Evolutionary conservation across 108 stramenopile species (phyloP), one percentile per base, ranked within the genome.

Genomic region (Schizochytrium sp.): DNA sequence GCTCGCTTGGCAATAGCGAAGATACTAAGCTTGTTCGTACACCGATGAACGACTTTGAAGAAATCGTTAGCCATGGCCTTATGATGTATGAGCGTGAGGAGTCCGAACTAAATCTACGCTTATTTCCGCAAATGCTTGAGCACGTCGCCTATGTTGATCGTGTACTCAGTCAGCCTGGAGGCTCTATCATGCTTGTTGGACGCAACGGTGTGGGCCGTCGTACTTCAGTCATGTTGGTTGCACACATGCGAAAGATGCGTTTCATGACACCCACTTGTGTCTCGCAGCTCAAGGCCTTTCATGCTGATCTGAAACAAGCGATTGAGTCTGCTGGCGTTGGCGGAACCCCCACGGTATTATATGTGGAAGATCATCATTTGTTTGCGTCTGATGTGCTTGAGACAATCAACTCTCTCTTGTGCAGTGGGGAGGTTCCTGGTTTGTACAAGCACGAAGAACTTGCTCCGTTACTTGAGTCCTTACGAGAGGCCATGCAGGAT

Each of bases 121-220:
- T 95, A 3, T 93, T 95, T 42, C 59, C 87, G 40, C 76, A 91
- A 55, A 69, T 91, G 15, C 60, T 92, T 40, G 87, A 92, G 45
- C 94, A 95, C 56, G 87, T 94, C 13, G 92, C 95, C 13, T 89
- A 93, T 28, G 94, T 94, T 38, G 95, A 95, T 87, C 88, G 93
- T 15, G 94, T 94, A 45, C 87, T 95, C 12, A 88, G 91, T 2
- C 72, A 93, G 87, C 91, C 94, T 2, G 92, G 93, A 73, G 95
- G 95, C 1, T 93, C 94, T 59, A 59, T 95, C 59, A 89, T 95
- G 17, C 88, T 95, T 17, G 91, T 93, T 3, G 94, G 94, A 1
- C 61, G 92, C 13, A 73, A 90, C 46, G 94, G 94, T 1, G 94
- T 94, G 1, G 94, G 94, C 4, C 76, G 94, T n/a, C 90, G 94